phyloP scores from a whole-genome alignment of 345 rosid species.

The Cardamine occulta region DNA sequence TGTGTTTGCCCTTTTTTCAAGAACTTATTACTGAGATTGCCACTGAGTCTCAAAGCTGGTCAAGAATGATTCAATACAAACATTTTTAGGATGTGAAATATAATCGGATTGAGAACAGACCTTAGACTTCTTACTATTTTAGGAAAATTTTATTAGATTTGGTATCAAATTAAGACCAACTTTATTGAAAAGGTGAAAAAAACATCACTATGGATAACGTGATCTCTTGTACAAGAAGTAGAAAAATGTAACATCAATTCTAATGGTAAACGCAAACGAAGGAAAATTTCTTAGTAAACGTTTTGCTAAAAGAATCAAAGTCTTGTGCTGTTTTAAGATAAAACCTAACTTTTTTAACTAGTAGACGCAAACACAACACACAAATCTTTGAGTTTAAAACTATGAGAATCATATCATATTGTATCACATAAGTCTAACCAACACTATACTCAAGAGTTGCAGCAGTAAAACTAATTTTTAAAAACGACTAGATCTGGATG shows the following conservation, averaged over 20 bases:
- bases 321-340: no score
- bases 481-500: background rate
- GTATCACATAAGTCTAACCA: no score
- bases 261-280: background rate
- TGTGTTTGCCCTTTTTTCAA: constrained; percentile 12
- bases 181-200: background rate
- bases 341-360: background rate
- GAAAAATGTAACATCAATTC: background rate
- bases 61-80: background rate
- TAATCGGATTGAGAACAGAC: background rate
- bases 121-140: background rate
- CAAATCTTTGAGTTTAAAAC: background rate
- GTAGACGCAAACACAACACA: background rate
- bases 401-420: no score
- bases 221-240: background rate
- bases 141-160: background rate
- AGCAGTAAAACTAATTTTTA: background rate
- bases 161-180: constrained; percentile 17
- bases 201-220: background rate
- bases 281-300: background rate
- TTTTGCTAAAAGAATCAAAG: background rate
- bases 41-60: background rate
- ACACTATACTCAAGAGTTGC: no score
- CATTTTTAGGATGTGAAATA: background rate
- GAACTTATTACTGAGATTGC: constrained; percentile 23